A percentile compares a stretch with the other conserved stretches of the same genome.
Conservation (phyloP, 768 basidiomycete genomes). For the Amanita exitialis region DNA sequence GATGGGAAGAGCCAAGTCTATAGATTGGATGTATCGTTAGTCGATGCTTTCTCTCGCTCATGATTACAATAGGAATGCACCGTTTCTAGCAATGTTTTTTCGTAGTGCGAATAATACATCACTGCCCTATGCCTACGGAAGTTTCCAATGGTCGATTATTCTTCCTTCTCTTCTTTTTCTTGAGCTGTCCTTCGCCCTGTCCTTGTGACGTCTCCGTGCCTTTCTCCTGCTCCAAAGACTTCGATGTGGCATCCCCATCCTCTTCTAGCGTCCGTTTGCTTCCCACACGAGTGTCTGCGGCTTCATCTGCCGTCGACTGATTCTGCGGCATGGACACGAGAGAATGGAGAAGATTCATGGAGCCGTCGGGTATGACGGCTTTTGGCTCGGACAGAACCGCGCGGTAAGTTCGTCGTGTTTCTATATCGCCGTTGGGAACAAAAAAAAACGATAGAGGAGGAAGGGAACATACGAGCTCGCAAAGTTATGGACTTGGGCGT, state of each 20-base stretch:
- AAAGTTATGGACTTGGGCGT: conserved; percentile 58
- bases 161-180: conserved; percentile 6
- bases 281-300: neutral
- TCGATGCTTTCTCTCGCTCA: no score
- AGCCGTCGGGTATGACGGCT: conserved; percentile 40
- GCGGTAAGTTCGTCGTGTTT: conserved; percentile 74
- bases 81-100: no score
- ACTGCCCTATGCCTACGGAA: neutral
- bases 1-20: no score
- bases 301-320: neutral
- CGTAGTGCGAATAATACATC: no score
- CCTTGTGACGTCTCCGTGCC: neutral
- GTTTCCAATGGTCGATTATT: conserved; percentile 3
- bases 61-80: no score
- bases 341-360: conserved; percentile 3
- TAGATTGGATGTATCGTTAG: no score
- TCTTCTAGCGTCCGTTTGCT: no score
- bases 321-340: neutral
- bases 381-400: conserved; percentile 71
- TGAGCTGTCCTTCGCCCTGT: neutral
- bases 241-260: no score
- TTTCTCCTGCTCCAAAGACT: neutral
- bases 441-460: neutral
- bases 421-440: conserved; percentile 22
- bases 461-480: conserved; percentile 54